Base-by-base conservation (phyloP, 176 grass and related monocot genomes). In the Aegilops longissima region DNA sequence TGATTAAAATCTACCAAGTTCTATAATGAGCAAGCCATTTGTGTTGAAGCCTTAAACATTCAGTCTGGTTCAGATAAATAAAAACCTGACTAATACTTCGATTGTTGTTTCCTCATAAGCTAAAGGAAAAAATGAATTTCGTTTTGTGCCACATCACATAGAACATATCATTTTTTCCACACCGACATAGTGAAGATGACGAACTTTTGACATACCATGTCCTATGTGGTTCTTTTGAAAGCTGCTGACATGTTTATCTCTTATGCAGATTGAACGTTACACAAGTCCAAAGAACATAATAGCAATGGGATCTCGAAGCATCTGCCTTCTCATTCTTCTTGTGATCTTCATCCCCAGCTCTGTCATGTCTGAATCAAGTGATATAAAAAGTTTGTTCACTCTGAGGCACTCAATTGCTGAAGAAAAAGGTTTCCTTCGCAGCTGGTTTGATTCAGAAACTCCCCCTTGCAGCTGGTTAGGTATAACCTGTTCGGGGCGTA, bases 401-500 rank as follows among this genome's bases (percentile, higher is more conserved):
- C 89, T 96, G 75, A 88, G 97, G 78, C 70, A 90, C 54, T 68
- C 87, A 5, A 47, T 96, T 70, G 62, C 78, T n/a, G 79, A 92
- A 81, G 82, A 83, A 73, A 99, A 84, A 90, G 88, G 82, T 17
- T 93, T 90, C 45, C 87, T 96, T n/a, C 85, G 82, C 51, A 83
- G 88, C 77, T 99, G 97, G 97, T 99, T 94, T 79, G 66, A 96
- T 84, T 85, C 85, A 34, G 94, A 92, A 88, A 90, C 70, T 17
- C 70, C 86, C 29, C 97, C 97, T 31, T 99, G 97, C 92, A 88
- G 61, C 63, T 99, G 97, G 97, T 73, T 79, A 16, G 94, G 94
- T 8, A 91, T 99, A 47, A 81, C 85, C 30, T 99, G 97, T 67
- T 38, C 2, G n/a, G 88, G 66, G 58, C 66, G 27, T 25, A 83